Percentiles rank a stretch among this genome's conserved stretches.
Evolutionary conservation across 352 stramenopile genomes (phyloP).

Genomic region (Phytophthora tubulina): DNA sequence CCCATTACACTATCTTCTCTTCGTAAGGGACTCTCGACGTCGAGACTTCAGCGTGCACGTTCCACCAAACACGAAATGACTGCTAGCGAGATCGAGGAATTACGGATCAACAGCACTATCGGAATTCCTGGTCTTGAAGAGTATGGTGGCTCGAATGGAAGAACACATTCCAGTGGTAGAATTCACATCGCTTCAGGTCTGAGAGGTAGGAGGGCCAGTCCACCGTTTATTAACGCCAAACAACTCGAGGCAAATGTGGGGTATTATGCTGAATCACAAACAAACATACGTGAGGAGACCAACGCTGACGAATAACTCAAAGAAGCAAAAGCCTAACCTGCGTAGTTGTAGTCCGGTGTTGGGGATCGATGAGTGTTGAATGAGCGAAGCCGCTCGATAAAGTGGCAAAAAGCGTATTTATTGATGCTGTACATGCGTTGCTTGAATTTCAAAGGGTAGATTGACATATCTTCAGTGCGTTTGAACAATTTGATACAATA

Average conservation of each 20-base stretch:
- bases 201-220: not conserved
- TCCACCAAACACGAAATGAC: slow-evolving; percentile 18
- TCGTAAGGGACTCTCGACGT: slow-evolving; percentile 34
- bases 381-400: slow-evolving; percentile 5
- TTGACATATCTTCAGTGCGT: slow-evolving; percentile 30
- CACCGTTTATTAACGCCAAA: not conserved
- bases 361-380: not conserved
- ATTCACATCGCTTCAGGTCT: not conserved
- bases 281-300: not conserved
- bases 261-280: too few species aligned
- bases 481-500: slow-evolving; percentile 45
- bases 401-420: slow-evolving; percentile 37
- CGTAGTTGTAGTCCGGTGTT: too few species aligned
- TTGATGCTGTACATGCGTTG: slow-evolving; percentile 33
- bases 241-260: slow-evolving; percentile 8
- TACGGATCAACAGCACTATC: slow-evolving; percentile 28
- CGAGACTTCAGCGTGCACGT: slow-evolving; percentile 26
- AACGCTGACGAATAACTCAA: not conserved
- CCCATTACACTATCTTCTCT: slow-evolving; percentile 64
- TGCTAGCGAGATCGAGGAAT: slow-evolving; percentile 26
- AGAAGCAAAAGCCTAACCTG: not conserved
- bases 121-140: slow-evolving; percentile 33
- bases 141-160: slow-evolving; percentile 3
- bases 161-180: slow-evolving; percentile 8
- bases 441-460: slow-evolving; percentile 22